Conservation (phyloP, 371 early-diverging fungal genomes). For the Basidiobolus meristosporus region DNA sequence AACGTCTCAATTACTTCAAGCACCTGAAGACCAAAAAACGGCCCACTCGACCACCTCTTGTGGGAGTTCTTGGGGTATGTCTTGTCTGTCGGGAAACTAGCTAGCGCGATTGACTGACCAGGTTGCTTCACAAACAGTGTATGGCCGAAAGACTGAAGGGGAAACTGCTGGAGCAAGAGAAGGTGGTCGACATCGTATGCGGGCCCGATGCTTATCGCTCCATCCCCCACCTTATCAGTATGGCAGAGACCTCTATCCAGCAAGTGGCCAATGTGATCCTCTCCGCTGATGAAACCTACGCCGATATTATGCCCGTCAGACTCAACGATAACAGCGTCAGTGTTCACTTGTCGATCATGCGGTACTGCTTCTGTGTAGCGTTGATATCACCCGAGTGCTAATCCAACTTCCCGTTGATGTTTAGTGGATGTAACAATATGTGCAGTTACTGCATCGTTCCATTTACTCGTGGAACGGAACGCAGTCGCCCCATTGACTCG, state of each 20-base stretch:
- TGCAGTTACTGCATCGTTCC: conserved; percentile 66
- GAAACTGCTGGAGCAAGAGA: conserved; percentile 45
- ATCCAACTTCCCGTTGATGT: neutral
- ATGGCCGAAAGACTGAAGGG: conserved; percentile 66
- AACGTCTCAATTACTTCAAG: conserved; percentile 32
- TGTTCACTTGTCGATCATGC: conserved; percentile 55
- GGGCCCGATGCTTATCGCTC: conserved; percentile 66
- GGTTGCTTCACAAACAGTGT: conserved; percentile 11
- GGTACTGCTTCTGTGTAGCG: conserved; percentile 9
- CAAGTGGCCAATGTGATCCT: conserved; percentile 68
- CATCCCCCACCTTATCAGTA: conserved; percentile 44
- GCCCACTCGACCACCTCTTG: conserved; percentile 28
- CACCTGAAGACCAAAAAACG: conserved; percentile 24
- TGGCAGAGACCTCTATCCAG: conserved; percentile 35
- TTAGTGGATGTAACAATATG: conserved; percentile 62
- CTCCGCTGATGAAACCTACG: conserved; percentile 68
- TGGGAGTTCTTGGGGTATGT: conserved; percentile 57
- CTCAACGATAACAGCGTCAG: conserved; percentile 31
- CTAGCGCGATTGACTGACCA: neutral
- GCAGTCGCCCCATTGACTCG: conserved; percentile 50
- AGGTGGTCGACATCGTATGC: conserved; percentile 59
- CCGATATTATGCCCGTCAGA: conserved; percentile 58
- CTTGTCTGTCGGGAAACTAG: neutral
- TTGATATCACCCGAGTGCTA: neutral
- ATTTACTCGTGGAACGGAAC: conserved; percentile 46